Evolutionary conservation across 1,284 basidiomycete species (phyloP), one percentile per base, ranked within the genome.

Genomic region (Trichosporon ovoides): DNA sequence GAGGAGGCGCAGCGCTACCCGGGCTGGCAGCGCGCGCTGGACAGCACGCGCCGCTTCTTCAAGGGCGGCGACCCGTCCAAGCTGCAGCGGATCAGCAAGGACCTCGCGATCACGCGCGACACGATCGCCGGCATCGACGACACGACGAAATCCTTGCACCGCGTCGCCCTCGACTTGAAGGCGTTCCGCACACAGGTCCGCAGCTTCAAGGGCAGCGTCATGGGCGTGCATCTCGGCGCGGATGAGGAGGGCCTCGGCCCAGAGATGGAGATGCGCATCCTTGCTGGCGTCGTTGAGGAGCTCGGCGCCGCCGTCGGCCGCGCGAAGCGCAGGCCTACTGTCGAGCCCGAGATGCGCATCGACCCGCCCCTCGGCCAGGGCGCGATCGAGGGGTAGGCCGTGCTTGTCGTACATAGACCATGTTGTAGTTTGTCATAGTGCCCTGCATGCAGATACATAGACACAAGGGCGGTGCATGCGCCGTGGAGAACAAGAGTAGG

Each of bases 151-250:
- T 52, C 60, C 10, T 59, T 76, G 31, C 70, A 73, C 52, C 55
- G 59, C 9, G 67, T 66, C 1, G 59, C 69, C 13, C 52, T 52
- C 14, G 62, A 66, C 14, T 59, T 74, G 5, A 69, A 66, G 40
- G 63, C 61, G 19, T 76, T 69, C 53, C 60, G 68, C 22, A 67
- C 68, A 58, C 74, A 76, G 58, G 63, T 74, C 14, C 69, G 69
- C 31, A 59, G 61, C 49, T 74, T 73, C 46, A 59, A 68, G 34
- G 73, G 70, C 7, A 68, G 66, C 16, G 65, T 76, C 58, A 71
- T 74, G 68, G 74, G 74, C 3, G 64, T 74, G 50, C 74, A 76
- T 52, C 63, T 74, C 11, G 73, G 70, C 34, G 64, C 67, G 31
- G 40, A 50, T 33, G 54, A 52, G 49, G 55, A 54, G 50, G 52